Conservation (phyloP, 495 filamentous ascomycete genomes). For the Apiosordaria backusii region DNA sequence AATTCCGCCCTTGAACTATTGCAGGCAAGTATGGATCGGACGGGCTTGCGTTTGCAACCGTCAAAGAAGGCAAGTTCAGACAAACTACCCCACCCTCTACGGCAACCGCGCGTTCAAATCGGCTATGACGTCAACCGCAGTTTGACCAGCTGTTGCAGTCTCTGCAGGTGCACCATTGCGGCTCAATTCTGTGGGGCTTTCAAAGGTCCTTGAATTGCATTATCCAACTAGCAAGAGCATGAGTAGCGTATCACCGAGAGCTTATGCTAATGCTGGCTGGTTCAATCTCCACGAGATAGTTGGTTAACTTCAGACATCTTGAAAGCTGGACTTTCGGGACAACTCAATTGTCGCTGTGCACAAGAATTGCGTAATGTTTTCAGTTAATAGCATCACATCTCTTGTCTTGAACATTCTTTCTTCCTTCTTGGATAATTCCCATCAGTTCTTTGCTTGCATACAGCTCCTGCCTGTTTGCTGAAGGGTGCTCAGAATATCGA, state of each 20-base stretch:
- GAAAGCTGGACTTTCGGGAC: neutral
- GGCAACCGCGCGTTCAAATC: neutral
- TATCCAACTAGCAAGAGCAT: neutral
- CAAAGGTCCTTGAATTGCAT: neutral
- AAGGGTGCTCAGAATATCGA: neutral
- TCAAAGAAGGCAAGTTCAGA: conserved; percentile 2
- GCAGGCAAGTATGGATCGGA: conserved; percentile 1
- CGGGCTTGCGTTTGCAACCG: neutral
- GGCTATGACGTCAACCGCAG: conserved; percentile 4
- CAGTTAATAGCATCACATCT: no score
- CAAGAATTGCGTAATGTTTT: neutral
- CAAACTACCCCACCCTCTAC: neutral
- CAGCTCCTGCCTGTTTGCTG: neutral
- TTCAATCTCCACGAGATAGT: neutral
- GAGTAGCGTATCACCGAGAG: neutral
- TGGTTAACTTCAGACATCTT: no score
- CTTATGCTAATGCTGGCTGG: neutral
- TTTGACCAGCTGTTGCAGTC: neutral
- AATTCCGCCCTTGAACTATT: neutral
- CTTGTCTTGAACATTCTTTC: neutral
- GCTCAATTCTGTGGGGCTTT: neutral
- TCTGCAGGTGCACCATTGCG: neutral
- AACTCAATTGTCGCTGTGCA: neutral
- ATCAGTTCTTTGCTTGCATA: neutral
- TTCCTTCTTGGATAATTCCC: neutral